Conservation (phyloP, 176 grass and related monocot genomes). For the Ampelocalamus luodianensis region DNA sequence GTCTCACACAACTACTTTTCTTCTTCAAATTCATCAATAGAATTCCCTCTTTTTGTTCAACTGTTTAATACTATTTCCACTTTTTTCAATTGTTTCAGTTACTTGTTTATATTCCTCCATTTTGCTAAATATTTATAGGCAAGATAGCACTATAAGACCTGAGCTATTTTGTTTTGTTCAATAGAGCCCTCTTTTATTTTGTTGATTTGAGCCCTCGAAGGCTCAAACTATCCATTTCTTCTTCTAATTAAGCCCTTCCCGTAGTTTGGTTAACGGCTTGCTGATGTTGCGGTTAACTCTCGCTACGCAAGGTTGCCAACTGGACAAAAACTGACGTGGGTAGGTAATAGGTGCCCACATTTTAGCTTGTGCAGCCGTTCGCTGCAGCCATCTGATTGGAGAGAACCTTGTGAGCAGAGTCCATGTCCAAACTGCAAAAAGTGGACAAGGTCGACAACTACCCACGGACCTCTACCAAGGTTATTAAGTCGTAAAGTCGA, state of each 20-base stretch:
- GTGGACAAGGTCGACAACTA: background rate
- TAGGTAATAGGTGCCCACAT: background rate
- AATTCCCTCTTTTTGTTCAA: background rate
- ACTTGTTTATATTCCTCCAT: background rate
- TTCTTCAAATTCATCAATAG: slow-evolving; percentile 5
- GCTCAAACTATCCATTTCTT: background rate
- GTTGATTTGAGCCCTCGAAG: background rate
- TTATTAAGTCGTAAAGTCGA: too few species aligned
- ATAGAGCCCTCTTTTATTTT: slow-evolving; percentile 16
- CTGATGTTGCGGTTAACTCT: slow-evolving; percentile 5
- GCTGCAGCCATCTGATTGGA: background rate
- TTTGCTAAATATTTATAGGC: slow-evolving; percentile 29
- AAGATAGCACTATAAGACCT: slow-evolving; percentile 11
- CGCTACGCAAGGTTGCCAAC: background rate
- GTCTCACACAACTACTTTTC: background rate
- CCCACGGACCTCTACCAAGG: background rate
- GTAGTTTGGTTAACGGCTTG: background rate
- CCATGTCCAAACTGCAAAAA: background rate
- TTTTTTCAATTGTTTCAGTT: background rate
- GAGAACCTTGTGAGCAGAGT: background rate
- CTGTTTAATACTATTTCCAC: background rate
- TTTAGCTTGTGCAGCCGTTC: background rate
- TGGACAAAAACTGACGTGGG: background rate
- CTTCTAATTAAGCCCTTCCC: background rate
- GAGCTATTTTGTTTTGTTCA: slow-evolving; percentile 21